Evolutionary conservation across 2,329 filamentous ascomycete genomes (phyloP).

Genomic region (Diaporthe sp.): DNA sequence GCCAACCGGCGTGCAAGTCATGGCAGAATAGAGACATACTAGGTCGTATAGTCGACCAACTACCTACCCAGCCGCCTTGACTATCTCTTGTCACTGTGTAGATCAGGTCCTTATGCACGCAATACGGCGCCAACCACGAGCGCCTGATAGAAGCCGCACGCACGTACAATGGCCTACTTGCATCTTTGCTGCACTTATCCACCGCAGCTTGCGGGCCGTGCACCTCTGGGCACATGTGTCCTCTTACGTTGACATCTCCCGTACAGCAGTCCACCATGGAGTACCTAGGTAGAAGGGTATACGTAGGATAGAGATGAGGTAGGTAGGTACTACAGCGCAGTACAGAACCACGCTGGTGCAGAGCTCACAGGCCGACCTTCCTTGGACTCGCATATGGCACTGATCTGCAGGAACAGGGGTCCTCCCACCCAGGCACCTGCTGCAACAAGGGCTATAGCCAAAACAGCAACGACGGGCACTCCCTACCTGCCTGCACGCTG

Average conservation of each 20-base stretch:
- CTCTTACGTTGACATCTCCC: neutral
- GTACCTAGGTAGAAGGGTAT: neutral
- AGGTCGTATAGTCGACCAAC: neutral
- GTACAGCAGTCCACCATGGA: neutral
- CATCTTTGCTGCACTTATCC: neutral
- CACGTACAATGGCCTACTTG: neutral
- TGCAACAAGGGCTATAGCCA: constrained; percentile 2
- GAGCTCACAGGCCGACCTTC: neutral
- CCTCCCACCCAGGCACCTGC: neutral
- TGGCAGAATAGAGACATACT: neutral
- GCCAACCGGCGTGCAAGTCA: neutral
- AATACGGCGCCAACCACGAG: neutral
- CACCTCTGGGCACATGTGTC: neutral
- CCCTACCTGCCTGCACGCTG: neutral
- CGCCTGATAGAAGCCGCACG: neutral
- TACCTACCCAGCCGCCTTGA: too few species aligned
- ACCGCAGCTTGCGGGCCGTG: constrained; percentile 18
- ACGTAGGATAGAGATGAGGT: neutral
- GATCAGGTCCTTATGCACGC: neutral
- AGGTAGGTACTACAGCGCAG: neutral
- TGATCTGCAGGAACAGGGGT: constrained; percentile 17
- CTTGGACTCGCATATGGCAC: neutral
- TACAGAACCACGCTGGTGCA: neutral
- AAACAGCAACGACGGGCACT: neutral
- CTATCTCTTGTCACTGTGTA: neutral